These are phyloP conservation scores for Coriolopsis trogii DNA, from an alignment of 1,284 basidiomycete species.

Conservation along the genomic window DNA sequence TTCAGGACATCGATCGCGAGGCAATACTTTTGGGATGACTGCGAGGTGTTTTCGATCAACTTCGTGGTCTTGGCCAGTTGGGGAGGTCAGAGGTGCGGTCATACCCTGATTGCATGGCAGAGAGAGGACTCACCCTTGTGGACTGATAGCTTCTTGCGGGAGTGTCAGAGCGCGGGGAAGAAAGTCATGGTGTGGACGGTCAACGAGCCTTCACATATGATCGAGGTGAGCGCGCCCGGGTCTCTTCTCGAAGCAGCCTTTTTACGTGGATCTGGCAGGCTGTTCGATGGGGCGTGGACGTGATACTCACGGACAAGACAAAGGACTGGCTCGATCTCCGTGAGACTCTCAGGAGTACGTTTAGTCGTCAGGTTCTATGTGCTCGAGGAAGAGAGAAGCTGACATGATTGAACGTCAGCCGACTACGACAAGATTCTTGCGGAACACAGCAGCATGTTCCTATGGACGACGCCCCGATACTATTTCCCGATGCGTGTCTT, in stretches of 20 bases:
- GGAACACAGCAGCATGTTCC: slow-evolving; percentile 67
- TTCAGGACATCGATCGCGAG: slow-evolving; percentile 69
- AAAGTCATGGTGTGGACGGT: slow-evolving; percentile 96
- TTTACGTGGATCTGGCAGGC: slow-evolving; percentile 49
- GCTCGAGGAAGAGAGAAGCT: background rate
- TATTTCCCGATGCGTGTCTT: slow-evolving; percentile 52
- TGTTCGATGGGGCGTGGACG: slow-evolving; percentile 88
- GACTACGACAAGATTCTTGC: slow-evolving; percentile 69
- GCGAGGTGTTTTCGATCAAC: slow-evolving; percentile 87
- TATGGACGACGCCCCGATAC: slow-evolving; percentile 72
- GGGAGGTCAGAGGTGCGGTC: slow-evolving; percentile 67
- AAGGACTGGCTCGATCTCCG: slow-evolving; percentile 78
- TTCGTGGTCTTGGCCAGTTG: slow-evolving; percentile 76
- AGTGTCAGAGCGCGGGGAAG: slow-evolving; percentile 84
- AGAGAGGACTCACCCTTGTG: background rate
- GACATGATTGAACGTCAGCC: slow-evolving; percentile 38
- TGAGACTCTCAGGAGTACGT: slow-evolving; percentile 62
- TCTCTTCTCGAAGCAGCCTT: background rate
- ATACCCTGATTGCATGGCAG: background rate
- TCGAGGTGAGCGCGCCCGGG: slow-evolving; percentile 63
- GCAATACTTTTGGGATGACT: slow-evolving; percentile 90
- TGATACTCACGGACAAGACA: slow-evolving; percentile 89
- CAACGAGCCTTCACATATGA: slow-evolving; percentile 90
- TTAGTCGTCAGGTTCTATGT: background rate
- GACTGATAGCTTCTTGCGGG: slow-evolving; percentile 64